Conservation (phyloP, 2,329 filamentous ascomycete genomes). For the Rutstroemia sp. region DNA sequence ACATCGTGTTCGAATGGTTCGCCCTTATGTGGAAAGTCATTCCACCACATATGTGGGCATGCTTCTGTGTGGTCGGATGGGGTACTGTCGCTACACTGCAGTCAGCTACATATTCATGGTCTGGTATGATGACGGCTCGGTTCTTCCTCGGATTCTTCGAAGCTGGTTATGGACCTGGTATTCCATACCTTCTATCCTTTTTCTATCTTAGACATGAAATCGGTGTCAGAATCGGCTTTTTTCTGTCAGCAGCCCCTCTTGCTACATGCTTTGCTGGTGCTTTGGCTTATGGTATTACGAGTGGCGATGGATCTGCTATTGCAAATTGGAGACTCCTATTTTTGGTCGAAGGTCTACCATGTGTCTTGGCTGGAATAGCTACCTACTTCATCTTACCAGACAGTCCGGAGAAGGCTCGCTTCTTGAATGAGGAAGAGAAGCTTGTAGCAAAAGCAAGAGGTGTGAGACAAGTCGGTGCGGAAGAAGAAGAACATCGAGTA, state of each 20-base stretch:
- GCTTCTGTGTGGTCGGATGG: conserved; percentile 32
- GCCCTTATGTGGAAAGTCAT: conserved; percentile 34
- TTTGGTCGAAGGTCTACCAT: conserved; percentile 58
- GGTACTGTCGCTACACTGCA: conserved; percentile 37
- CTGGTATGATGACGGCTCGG: conserved; percentile 29
- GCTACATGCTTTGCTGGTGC: conserved; percentile 65
- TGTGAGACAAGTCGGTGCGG: conserved; percentile 43
- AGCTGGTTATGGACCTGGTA: conserved; percentile 29
- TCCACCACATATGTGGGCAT: conserved; percentile 33
- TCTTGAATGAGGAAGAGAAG: conserved; percentile 37
- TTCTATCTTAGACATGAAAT: conserved; percentile 50
- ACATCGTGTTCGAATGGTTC: conserved; percentile 35
- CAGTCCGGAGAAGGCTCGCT: conserved; percentile 43
- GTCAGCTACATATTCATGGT: conserved; percentile 31
- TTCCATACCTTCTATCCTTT: conserved; percentile 39
- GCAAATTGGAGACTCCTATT: conserved; percentile 58
- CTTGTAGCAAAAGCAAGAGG: conserved; percentile 47
- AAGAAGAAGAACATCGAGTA: conserved; percentile 40
- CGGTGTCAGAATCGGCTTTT: conserved; percentile 63
- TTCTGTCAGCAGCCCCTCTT: conserved; percentile 57
- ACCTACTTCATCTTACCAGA: conserved; percentile 49
- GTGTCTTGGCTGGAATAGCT: conserved; percentile 44
- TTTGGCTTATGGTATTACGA: conserved; percentile 61
- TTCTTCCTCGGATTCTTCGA: conserved; percentile 35
- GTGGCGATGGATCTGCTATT: conserved; percentile 41